phyloP scores from a whole-genome alignment of 148 eudicot genomes.

The Diospyros lotus region DNA sequence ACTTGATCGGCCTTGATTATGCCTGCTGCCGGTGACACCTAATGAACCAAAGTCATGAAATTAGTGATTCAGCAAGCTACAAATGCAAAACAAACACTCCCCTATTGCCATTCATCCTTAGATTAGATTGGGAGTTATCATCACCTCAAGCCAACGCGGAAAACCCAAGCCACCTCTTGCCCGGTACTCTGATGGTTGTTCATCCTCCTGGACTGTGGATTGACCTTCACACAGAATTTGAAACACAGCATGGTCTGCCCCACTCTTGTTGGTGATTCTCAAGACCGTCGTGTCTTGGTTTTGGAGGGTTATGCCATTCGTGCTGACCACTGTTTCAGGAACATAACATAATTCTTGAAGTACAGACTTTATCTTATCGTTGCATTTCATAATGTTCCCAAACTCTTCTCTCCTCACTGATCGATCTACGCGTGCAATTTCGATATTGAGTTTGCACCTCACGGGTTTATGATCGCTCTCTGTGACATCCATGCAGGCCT shows the following conservation, averaged over 20 bases:
- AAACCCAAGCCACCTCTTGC: constrained; percentile 78
- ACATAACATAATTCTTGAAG: constrained; percentile 47
- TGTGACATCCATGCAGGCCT: constrained; percentile 92
- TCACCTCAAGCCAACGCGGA: constrained; percentile 97
- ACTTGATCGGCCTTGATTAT: constrained; percentile 60
- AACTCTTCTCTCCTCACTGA: constrained; percentile 82
- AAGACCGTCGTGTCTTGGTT: constrained; percentile 58
- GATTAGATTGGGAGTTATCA: not conserved
- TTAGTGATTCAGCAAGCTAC: not conserved
- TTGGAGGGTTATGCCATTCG: constrained; percentile 53
- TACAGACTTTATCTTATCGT: constrained; percentile 38
- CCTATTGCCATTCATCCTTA: not conserved
- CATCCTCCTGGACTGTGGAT: constrained; percentile 39
- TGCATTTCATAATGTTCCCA: constrained; percentile 57
- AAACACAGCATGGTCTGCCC: constrained; percentile 44
- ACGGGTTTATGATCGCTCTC: constrained; percentile 99
- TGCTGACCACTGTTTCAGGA: constrained; percentile 59
- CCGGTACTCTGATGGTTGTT: constrained; percentile 41
- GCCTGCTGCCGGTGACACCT: constrained; percentile 87
- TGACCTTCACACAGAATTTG: constrained; percentile 68
- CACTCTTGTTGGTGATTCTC: constrained; percentile 55
- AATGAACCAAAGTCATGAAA: not conserved
- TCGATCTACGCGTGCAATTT: constrained; percentile 80
- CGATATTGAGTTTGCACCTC: constrained; percentile 73
- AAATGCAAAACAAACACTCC: not conserved